Evolutionary conservation across 441 rosid species (phyloP), one percentile per base, ranked within the genome.

Genomic region (Theobroma grandiflorum): DNA sequence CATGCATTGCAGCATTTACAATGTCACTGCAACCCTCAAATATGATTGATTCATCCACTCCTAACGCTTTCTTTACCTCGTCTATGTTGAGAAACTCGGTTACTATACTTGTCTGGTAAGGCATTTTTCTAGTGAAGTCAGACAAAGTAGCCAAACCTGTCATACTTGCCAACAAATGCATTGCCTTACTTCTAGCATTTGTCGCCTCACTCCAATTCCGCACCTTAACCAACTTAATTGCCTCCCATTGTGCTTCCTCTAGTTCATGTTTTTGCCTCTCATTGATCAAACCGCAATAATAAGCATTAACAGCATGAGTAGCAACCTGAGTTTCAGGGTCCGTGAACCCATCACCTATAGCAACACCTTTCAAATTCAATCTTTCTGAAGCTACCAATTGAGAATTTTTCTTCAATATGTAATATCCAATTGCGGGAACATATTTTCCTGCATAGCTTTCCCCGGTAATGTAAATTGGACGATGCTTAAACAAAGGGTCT

Each of bases 401-500:
- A 74, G 12, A 69, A 55, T 91, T 92, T 85, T 80, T 85, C 79
- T 81, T 86, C 83, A 91, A 77, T 71, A 91, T 89, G n/a, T 91
- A 84, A 73, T 88, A 90, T 68, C 96, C 95, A 40, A 93, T 89
- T 8, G 98, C 90, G 0, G 98, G 97, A 4, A 92, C 90, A 76
- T 93, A 93, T 75, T 95, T 93, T 11, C 99, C 96, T 0, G 97
- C 97, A 75, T 95, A 95, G 77, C 99, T 95, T 87, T 95, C 99
- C 1, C 98, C 96, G 1, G 96, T 87, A 6, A 91, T 64, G 79
- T 90, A 94, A 35, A 95, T 62, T 0, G 96, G 96, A 1, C 96
- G 90, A 55, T 75, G 15, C 73, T 86, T 83, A 58, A 92, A 92
- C 26, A n/a, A 72, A 0, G 89, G 86, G 45, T 92, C 86, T 31